phyloP scores from a whole-genome alignment of 345 rosid genomes.

The Sapria himalayana region DNA sequence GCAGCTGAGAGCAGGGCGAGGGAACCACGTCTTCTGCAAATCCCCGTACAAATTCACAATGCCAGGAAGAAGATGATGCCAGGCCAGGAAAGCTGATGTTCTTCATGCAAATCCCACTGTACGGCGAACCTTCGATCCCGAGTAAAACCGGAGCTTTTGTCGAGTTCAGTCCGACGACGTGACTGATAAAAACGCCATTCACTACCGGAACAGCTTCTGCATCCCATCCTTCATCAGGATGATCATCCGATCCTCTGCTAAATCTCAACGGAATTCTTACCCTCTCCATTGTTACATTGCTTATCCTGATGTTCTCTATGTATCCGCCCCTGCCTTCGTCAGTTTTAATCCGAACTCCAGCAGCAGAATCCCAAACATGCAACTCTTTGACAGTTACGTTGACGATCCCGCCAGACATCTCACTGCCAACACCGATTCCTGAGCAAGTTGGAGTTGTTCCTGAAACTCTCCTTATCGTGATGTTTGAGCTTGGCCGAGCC shows the following conservation, averaged over 20 bases:
- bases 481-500: constrained; percentile 83
- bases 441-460: constrained; percentile 95
- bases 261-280: constrained; percentile 76
- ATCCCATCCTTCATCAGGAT: constrained; percentile 79
- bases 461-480: constrained; percentile 44
- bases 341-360: constrained; percentile 78
- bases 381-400: constrained; percentile 47
- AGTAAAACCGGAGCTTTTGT: constrained; percentile 53
- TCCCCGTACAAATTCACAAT: constrained; percentile 65
- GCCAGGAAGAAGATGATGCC: constrained; percentile 32
- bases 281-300: constrained; percentile 44
- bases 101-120: constrained; percentile 52
- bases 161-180: constrained; percentile 47
- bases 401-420: constrained; percentile 89
- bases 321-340: constrained; percentile 87
- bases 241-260: constrained; percentile 83
- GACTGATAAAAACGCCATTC: constrained; percentile 38
- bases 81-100: constrained; percentile 49
- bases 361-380: constrained; percentile 78
- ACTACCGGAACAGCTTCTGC: constrained; percentile 54
- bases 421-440: constrained; percentile 89
- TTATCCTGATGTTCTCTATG: constrained; percentile 42
- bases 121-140: constrained; percentile 49
- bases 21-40: constrained; percentile 36
- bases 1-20: constrained; percentile 47